Base-by-base conservation (phyloP, 129 eudicot species). In the Logfia minima region DNA sequence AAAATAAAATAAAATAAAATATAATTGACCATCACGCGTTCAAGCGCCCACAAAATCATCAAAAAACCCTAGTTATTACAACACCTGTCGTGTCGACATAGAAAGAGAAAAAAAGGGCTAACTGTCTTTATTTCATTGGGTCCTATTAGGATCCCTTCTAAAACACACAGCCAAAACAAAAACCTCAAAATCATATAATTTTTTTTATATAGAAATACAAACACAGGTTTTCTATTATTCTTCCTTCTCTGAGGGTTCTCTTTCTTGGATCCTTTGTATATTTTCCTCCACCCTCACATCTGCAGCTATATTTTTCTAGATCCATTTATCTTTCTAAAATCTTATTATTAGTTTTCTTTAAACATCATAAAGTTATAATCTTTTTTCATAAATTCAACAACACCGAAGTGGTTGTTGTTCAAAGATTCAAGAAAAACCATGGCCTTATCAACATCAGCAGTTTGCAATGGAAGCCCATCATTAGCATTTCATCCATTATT, bases 141-240 rank as follows among this genome's bases (percentile, higher is more conserved):
- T 60, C 91, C 91, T 48, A 87, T 70, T 26, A 62, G 62, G 83
- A 84, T 87, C 85, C 79, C 78, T 34, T 85, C 21, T 34, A 11
- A 22, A 79, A 17, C 70, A 51, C 58, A 39, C 53, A 67, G n/a
- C 69, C 80, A 60, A 73, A 73, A 37, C 64, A 16, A 35, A 5
- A 66, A 22, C 82, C 64, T 66, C 67, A 16, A 66, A 21, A 22
- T 41, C 59, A 55, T 34, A 76, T 21, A 37, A 35, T 1, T 22
- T 8, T 62, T 22, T 61, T 21, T 16, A 2, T 3, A 63, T 5
- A 63, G 14, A 21, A 65, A 37, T 21, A 39, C 26, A 2, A 31
- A 65, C 78, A 58, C 80, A 75, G 66, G 35, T 76, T 63, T 75
- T n/a, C 1, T 62, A 8, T 62, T 39, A 32, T 56, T 14, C 60